Conservation (phyloP, 2,329 filamentous ascomycete genomes). For the Penicillium olsonii region DNA sequence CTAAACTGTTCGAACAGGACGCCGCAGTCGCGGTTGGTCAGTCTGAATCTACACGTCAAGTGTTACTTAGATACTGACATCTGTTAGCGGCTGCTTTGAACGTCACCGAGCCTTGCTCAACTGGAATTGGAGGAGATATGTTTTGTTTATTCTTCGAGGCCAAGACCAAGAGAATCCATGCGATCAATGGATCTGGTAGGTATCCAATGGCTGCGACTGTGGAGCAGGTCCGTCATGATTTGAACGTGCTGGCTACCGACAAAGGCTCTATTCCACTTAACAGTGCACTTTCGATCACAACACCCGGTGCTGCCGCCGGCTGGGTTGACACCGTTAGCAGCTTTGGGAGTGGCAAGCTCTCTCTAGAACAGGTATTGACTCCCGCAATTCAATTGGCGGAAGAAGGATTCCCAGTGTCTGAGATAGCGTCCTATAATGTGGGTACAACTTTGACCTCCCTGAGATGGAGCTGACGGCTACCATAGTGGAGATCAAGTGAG, state of each 20-base stretch:
- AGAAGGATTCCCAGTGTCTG: conserved; percentile 82
- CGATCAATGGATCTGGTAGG: conserved; percentile 87
- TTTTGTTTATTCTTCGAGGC: conserved; percentile 92
- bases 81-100: conserved; percentile 77
- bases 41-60: too few species aligned
- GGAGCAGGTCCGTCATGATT: conserved; percentile 66
- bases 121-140: conserved; percentile 93
- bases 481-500: conserved; percentile 71
- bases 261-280: conserved; percentile 66
- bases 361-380: conserved; percentile 70
- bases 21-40: conserved; percentile 84
- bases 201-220: conserved; percentile 68
- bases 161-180: conserved; percentile 73
- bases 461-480: too few species aligned
- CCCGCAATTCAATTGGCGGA: conserved; percentile 85
- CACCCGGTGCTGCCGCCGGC: conserved; percentile 85
- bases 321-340: conserved; percentile 86
- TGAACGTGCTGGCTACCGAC: conserved; percentile 64
- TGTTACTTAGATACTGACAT: too few species aligned
- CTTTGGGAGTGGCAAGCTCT: conserved; percentile 86
- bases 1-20: conserved; percentile 59
- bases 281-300: conserved; percentile 78
- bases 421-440: conserved; percentile 69
- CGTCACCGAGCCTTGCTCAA: conserved; percentile 86
- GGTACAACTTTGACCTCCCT: too few species aligned